A percentile compares a stretch with the other conserved stretches of the same genome.
Conservation (phyloP, 306 rosid genomes). For the Gastrolobium bilobum region DNA sequence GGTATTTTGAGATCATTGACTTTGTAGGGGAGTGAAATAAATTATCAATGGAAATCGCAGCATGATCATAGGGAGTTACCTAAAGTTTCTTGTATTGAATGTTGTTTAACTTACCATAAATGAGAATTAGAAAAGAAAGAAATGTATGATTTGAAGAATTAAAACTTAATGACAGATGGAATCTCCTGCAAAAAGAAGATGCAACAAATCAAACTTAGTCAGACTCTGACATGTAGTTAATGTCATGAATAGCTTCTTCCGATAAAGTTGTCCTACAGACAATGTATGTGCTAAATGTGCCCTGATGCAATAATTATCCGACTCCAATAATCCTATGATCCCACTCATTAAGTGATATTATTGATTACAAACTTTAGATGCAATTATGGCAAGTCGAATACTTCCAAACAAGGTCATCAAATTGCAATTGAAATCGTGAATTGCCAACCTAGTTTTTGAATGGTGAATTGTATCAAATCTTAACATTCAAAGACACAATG, state of each 20-base stretch:
- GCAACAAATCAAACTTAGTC: constrained; percentile 21
- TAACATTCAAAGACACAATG: too few relatives aligned
- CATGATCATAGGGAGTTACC: background rate
- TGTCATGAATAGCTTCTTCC: background rate
- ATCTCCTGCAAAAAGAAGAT: background rate
- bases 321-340: constrained; percentile 14
- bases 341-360: background rate
- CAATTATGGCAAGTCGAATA: constrained; percentile 19
- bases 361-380: constrained; percentile 8
- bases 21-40: constrained; percentile 3
- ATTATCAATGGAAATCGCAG: constrained; percentile 23
- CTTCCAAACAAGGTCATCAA: background rate
- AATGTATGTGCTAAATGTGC: constrained; percentile 1
- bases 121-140: constrained; percentile 17
- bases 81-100: background rate
- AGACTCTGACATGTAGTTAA: constrained; percentile 15
- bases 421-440: too few relatives aligned
- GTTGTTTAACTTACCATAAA: background rate
- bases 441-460: too few relatives aligned
- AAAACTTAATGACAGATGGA: constrained; percentile 13
- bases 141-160: constrained; percentile 19
- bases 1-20: constrained; percentile 24
- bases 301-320: background rate
- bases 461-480: too few relatives aligned
- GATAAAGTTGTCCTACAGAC: constrained; percentile 8